Evolutionary conservation across 1,284 basidiomycete genomes (phyloP), one percentile per base, ranked within the genome.

Genomic region (Apiotrichum siamense): DNA sequence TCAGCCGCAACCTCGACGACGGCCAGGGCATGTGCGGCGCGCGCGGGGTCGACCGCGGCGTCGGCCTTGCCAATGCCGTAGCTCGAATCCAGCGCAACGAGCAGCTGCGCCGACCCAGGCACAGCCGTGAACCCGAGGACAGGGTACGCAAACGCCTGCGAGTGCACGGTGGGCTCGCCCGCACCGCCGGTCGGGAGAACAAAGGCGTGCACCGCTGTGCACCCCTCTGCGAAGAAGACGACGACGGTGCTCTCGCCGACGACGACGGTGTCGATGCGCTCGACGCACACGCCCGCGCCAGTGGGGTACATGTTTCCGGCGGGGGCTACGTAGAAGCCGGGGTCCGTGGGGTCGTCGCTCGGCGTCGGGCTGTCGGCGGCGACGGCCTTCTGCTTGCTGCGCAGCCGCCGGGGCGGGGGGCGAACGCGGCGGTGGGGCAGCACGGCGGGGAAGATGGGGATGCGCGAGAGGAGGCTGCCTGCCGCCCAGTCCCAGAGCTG

Each of bases 401-500:
- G 64, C n/a, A 56, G 42, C 43, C 58, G 55, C 39, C 74, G 58
- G 55, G 70, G 53, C 3, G 59, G 47, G 12, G 65, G 62, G 24
- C 67, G 50, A 10, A 87, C 80, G 37, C 73, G 77, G 40, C 90
- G 79, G 59, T 80, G 83, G 0, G 84, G 82, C 49, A 80, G 76
- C 4, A 88, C 80, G 0, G 69, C 64, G 1, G 81, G 76, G 44
- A 75, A 71, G 25, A 92, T 76, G 4, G 73, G 68, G 13, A 92
- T 74, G 25, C 82, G 79, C 29, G 75, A 72, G 18, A 78, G 67
- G 23, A 81, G 68, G 37, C 61, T 62, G 0, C 88, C 88, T 0
- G 75, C 76, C 67, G 81, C 78, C 85, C 86, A 89, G 56, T 87
- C 80, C 86, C 88, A 94, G 17, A 91, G 62, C 66, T 85, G 84